Evolutionary conservation across 148 eudicot species (phyloP), one percentile per base, ranked within the genome.

Genomic region (Nepenthes mirabilis): DNA sequence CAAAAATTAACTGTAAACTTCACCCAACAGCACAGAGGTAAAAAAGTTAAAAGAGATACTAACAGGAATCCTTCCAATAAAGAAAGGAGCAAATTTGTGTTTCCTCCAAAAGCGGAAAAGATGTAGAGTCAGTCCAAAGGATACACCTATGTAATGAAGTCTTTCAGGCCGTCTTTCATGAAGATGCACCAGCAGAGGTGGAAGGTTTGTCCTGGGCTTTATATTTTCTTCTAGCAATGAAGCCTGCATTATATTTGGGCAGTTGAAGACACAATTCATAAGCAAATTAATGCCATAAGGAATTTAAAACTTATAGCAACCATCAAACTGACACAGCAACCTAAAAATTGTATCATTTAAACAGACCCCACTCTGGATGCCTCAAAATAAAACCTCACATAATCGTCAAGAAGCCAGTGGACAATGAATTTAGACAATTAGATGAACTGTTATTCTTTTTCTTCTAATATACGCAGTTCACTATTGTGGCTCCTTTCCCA

Each of bases 71-170:
- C 74, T 81, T 70, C 84, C 79, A 59, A 93, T 75, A 72, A 82
- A 93, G 71, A 93, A 93, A n/a, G 99, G 99, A 74, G 80, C 87
- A 69, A 93, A 93, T 63, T 86, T 82, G 63, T 80, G 96, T 60
- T 69, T 86, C 73, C 80, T 86, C 99, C 99, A 93, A 64, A 93
- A 93, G 47, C 89, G 85, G 68, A 93, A 85, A 13, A 93, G 89
- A 65, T 93, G 95, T 65, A 75, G 73, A 10, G 99, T 93, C 58
- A 93, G 99, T 67, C 99, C 99, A 77, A 86, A 93, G 13, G 99
- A 93, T 43, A 93, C 99, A 71, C 91, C 99, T 36, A 93, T 12
- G 54, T 89, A 93, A 69, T 89, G 95, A 48, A 93, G 86, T 76
- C 77, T 89, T 70, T 93, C 99, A 45, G 96, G 86, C n/a, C 76